Percentiles rank a stretch among this genome's conserved stretches.
phyloP scores from a whole-genome alignment of 257 asterid genomes.

The Gentiana straminea region DNA sequence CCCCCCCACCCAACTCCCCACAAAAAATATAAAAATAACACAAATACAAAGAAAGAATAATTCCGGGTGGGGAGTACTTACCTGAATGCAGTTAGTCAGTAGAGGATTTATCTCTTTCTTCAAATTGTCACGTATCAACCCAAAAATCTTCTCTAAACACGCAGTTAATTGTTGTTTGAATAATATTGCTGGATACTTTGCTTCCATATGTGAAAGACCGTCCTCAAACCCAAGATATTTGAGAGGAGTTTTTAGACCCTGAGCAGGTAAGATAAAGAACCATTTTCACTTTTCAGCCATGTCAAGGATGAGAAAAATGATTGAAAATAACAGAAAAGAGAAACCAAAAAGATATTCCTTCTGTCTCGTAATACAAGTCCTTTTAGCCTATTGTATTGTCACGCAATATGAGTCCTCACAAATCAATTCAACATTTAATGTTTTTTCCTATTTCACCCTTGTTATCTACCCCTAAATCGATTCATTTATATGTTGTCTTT shows the following conservation, averaged over 20 bases:
- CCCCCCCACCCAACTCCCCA: not conserved
- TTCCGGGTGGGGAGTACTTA: conserved; percentile 12
- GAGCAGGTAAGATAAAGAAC: conserved; percentile 14
- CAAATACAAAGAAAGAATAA: not conserved
- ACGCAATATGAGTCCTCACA: no score
- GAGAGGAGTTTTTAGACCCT: conserved; percentile 64
- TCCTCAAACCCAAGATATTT: conserved; percentile 68
- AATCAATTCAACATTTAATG: no score
- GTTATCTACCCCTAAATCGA: no score
- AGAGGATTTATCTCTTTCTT: conserved; percentile 94
- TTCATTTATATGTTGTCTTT: no score
- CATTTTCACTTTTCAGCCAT: no score
- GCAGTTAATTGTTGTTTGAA: conserved; percentile 96
- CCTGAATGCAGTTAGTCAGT: conserved; percentile 92
- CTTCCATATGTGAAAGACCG: conserved; percentile 78
- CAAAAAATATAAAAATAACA: not conserved
- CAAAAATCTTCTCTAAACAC: conserved; percentile 93
- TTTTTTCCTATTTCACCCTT: no score
- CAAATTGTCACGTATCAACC: conserved; percentile 89
- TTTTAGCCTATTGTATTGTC: no score
- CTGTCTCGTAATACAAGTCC: no score
- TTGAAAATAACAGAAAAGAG: no score
- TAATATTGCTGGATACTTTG: conserved; percentile 81
- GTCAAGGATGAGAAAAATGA: no score
- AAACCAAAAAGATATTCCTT: no score